These are phyloP conservation scores for Dalbergia oliveri DNA, from an alignment of 306 rosid species.

Conservation along the genomic window DNA sequence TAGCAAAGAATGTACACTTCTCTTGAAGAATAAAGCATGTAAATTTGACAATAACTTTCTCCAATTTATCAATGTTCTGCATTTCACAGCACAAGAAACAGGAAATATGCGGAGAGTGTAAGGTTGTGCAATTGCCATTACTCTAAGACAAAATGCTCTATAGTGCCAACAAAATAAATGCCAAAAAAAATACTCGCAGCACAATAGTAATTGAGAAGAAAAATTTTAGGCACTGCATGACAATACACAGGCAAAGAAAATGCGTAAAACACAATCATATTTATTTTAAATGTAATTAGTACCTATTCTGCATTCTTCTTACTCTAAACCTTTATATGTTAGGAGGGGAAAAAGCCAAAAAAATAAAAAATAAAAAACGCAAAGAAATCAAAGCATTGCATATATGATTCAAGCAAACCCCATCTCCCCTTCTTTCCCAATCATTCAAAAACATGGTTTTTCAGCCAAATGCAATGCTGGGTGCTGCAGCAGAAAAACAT, in stretches of 20 bases:
- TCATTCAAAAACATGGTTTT: constrained; percentile 3
- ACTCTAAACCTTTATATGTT: background rate
- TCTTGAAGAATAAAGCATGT: background rate
- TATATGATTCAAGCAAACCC: constrained; percentile 3
- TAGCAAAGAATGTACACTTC: background rate
- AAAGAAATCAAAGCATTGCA: constrained; percentile 8
- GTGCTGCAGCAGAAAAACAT: constrained; percentile 1
- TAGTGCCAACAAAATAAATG: no score
- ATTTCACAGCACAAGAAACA: constrained; percentile 38
- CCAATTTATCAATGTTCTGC: constrained; percentile 88
- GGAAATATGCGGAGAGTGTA: background rate
- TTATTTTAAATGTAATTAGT: no score
- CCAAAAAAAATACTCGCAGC: no score
- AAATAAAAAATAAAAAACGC: background rate
- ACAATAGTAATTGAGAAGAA: background rate
- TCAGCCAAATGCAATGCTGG: constrained; percentile 20
- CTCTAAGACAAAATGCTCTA: no score
- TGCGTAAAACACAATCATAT: background rate
- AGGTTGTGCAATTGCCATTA: background rate
- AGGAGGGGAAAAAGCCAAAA: background rate
- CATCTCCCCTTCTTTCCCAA: background rate
- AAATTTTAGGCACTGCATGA: background rate
- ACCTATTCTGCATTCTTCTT: background rate
- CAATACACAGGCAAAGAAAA: background rate
- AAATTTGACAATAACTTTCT: constrained; percentile 55